A percentile compares a stretch with the other conserved stretches of the same genome.
Evolutionary conservation across 192 early-diverging fungal genomes (phyloP).

Genomic region (Coemansia sp.): DNA sequence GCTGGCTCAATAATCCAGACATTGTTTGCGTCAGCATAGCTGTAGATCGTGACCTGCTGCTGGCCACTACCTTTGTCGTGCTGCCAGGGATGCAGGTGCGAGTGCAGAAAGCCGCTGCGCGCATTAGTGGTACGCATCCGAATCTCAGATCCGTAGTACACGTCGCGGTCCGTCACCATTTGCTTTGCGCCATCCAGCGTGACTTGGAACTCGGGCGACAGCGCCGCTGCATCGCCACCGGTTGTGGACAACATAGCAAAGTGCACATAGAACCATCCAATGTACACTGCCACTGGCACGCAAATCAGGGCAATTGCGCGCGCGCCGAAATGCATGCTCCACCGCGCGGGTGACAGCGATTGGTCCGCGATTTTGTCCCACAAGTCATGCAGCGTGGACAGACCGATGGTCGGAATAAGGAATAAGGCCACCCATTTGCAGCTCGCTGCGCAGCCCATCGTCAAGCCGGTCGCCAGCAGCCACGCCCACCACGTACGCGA

Average conservation of each 20-base stretch:
- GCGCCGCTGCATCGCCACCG: slow-evolving; percentile 89
- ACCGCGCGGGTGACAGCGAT: slow-evolving; percentile 56
- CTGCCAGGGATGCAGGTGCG: slow-evolving; percentile 63
- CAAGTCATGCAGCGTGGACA: slow-evolving; percentile 79
- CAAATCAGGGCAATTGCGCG: slow-evolving; percentile 82
- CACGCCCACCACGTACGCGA: slow-evolving; percentile 84
- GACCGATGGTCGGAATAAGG: slow-evolving; percentile 80
- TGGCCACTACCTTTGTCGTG: slow-evolving; percentile 70
- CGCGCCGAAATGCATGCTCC: slow-evolving; percentile 72
- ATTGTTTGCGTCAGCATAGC: slow-evolving; percentile 85
- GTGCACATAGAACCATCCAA: slow-evolving; percentile 87
- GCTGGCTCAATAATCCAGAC: slow-evolving; percentile 63
- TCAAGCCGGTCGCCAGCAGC: slow-evolving; percentile 82
- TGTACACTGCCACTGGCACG: slow-evolving; percentile 77
- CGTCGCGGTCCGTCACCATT: slow-evolving; percentile 45
- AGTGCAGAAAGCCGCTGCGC: slow-evolving; percentile 55
- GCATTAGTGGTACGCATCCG: slow-evolving; percentile 46
- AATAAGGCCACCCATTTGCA: slow-evolving; percentile 97
- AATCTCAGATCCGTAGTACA: slow-evolving; percentile 56
- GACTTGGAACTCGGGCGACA: slow-evolving; percentile 89
- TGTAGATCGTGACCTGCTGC: slow-evolving; percentile 81
- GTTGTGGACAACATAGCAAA: slow-evolving; percentile 73
- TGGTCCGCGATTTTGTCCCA: slow-evolving; percentile 85
- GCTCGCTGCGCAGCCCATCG: slow-evolving; percentile 72
- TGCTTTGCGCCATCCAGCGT: slow-evolving; percentile 65